These are phyloP conservation scores for Rubroboletus satanas DNA, from an alignment of 768 basidiomycete genomes.

Conservation along the genomic window DNA sequence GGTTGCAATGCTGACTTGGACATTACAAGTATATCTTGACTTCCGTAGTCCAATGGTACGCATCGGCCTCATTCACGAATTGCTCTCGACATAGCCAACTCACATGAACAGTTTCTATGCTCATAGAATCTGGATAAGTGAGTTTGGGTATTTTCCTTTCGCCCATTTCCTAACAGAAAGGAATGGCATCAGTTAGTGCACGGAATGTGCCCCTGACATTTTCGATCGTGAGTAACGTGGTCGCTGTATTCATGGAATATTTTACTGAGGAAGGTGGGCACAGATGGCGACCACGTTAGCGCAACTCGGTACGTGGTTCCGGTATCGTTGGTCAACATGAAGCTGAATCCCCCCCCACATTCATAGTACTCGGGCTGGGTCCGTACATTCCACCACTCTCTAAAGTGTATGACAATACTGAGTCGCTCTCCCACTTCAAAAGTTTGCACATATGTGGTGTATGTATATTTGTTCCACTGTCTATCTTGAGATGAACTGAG, in stretches of 20 bases:
- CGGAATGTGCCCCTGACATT: neutral
- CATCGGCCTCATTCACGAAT: too few species aligned
- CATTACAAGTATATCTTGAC: neutral
- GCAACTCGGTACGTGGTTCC: neutral
- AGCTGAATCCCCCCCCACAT: neutral
- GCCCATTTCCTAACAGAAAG: neutral
- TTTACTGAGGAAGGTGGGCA: neutral
- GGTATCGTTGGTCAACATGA: too few species aligned
- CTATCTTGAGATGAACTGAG: neutral
- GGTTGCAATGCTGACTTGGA: neutral
- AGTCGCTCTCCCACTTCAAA: neutral
- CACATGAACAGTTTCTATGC: constrained; percentile 4
- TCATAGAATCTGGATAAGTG: constrained; percentile 16
- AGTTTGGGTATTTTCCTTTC: neutral
- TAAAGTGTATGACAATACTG: neutral
- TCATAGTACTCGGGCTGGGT: constrained; percentile 3
- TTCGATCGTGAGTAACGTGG: constrained; percentile 2
- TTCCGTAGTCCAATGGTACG: constrained; percentile 9
- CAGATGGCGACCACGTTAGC: neutral
- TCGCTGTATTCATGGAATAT: neutral
- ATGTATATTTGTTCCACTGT: neutral
- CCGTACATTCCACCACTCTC: neutral
- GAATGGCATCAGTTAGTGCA: neutral
- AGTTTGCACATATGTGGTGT: too few species aligned
- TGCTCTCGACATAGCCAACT: neutral